phyloP scores from a whole-genome alignment of 1,284 basidiomycete species.

The Apiotrichum mycotoxinovorans region DNA sequence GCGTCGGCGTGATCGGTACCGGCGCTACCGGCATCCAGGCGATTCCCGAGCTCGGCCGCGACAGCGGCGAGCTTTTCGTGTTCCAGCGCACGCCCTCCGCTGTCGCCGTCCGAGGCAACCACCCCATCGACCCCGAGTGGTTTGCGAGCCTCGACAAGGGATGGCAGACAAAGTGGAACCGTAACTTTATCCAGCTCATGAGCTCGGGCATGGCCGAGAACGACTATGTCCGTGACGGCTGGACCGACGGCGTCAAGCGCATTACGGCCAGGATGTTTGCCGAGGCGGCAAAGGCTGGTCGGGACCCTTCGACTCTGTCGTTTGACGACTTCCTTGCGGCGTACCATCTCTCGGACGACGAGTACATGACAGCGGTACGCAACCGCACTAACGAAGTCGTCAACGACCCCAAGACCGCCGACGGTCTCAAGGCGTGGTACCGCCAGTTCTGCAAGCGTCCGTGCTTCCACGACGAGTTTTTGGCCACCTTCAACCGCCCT shows the following conservation, averaged over 20 bases:
- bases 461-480: constrained; percentile 17
- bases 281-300: background rate
- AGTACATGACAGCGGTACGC: constrained; percentile 5
- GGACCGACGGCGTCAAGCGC: constrained; percentile 13
- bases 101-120: constrained; percentile 14
- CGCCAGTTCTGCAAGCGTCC: constrained; percentile 17
- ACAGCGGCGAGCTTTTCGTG: constrained; percentile 12
- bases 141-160: constrained; percentile 12
- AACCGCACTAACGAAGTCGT: constrained; percentile 12
- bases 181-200: constrained; percentile 14
- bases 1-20: constrained; percentile 10
- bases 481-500: constrained; percentile 13
- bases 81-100: constrained; percentile 21
- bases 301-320: background rate
- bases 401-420: constrained; percentile 8
- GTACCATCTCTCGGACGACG: constrained; percentile 12
- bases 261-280: constrained; percentile 9
- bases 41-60: constrained; percentile 9
- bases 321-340: constrained; percentile 5
- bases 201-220: constrained; percentile 2
- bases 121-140: constrained; percentile 19
- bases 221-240: constrained; percentile 15
- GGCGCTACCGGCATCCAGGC: constrained; percentile 13
- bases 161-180: constrained; percentile 13
- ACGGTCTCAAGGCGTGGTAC: constrained; percentile 19